Conservation (phyloP, 495 filamentous ascomycete species). For the Tricharina praecox region DNA sequence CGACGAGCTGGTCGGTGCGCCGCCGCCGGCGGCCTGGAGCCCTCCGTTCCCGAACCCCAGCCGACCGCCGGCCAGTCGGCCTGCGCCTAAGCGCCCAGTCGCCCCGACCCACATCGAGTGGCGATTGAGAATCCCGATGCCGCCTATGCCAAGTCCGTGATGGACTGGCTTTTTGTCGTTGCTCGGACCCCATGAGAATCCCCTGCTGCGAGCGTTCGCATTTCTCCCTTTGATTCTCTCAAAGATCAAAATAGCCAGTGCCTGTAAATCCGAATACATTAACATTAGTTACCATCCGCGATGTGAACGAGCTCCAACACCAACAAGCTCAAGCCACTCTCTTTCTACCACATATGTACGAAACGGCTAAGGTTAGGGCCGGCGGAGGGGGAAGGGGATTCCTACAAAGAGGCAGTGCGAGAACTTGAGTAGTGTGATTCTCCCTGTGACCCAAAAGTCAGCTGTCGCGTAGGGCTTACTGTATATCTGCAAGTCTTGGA, state of each 20-base stretch:
- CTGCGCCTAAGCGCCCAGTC: conserved; percentile 3
- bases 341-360: no score
- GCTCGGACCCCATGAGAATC: conserved; percentile 22
- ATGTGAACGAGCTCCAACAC: no score
- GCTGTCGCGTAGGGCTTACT: no score
- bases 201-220: conserved; percentile 16
- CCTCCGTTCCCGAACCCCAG: conserved; percentile 22
- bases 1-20: conserved; percentile 19
- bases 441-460: conserved; percentile 32
- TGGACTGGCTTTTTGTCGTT: conserved; percentile 9
- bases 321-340: no score
- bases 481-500: no score
- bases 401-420: conserved; percentile 47
- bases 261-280: conserved; percentile 7
- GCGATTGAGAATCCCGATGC: conserved; percentile 1
- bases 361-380: no score
- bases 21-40: conserved; percentile 20
- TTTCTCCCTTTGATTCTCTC: conserved; percentile 28
- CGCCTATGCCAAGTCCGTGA: not conserved
- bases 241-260: conserved; percentile 41
- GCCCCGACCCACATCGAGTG: not conserved
- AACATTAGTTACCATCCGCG: no score
- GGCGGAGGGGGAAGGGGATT: no score
- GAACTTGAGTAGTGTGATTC: conserved; percentile 62
- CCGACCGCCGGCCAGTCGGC: conserved; percentile 20